Evolutionary conservation across 2,329 filamentous ascomycete genomes (phyloP).

Genomic region (Metarhizium brunneum): DNA sequence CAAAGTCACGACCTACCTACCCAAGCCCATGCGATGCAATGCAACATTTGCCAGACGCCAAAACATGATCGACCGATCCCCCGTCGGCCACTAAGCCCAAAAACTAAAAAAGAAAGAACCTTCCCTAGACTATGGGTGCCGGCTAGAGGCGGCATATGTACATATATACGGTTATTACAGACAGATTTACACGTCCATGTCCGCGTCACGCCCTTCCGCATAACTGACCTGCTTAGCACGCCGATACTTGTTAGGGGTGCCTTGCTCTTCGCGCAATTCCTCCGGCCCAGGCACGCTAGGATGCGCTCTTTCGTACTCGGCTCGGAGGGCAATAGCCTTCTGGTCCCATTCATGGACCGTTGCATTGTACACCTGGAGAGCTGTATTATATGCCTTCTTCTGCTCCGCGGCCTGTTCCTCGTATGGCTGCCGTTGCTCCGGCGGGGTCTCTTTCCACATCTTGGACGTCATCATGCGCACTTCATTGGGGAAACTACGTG

Average conservation of each 20-base stretch:
- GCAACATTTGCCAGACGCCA: not conserved
- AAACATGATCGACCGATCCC: not conserved
- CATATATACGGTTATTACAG: slow-evolving; percentile 1
- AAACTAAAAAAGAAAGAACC: not conserved
- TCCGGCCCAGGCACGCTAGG: slow-evolving; percentile 23
- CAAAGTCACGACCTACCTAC: not conserved
- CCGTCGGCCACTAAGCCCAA: not conserved
- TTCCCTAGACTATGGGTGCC: not conserved
- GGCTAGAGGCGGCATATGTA: not conserved
- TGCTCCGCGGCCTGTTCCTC: slow-evolving; percentile 64
- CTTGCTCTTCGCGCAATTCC: slow-evolving; percentile 13
- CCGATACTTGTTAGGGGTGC: slow-evolving; percentile 21
- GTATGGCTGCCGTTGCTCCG: slow-evolving; percentile 67
- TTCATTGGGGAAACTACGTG: slow-evolving; percentile 64
- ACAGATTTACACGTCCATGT: slow-evolving; percentile 11
- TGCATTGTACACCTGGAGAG: slow-evolving; percentile 49
- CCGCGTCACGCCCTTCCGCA: slow-evolving; percentile 22
- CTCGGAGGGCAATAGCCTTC: slow-evolving; percentile 46
- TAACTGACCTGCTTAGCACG: slow-evolving; percentile 30
- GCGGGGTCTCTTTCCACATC: slow-evolving; percentile 76
- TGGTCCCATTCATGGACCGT: slow-evolving; percentile 64
- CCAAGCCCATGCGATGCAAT: not conserved
- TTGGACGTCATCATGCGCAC: slow-evolving; percentile 78
- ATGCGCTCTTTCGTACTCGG: slow-evolving; percentile 43
- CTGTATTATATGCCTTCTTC: slow-evolving; percentile 54